Evolutionary conservation across 108 stramenopile genomes (phyloP).

Genomic region (Aurantiochytrium sp.): DNA sequence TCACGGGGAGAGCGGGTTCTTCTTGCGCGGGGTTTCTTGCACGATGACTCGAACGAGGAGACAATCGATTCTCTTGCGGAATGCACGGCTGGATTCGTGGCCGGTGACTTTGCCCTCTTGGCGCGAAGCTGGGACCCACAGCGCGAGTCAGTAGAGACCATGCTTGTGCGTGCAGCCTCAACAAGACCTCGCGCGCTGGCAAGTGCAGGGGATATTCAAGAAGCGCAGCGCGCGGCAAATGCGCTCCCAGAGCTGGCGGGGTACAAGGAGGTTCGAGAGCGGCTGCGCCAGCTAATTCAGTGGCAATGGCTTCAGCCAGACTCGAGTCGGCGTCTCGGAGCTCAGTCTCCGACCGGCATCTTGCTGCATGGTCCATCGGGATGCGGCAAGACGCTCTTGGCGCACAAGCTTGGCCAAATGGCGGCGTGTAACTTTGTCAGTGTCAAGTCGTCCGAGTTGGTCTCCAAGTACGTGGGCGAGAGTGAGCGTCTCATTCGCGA

Average conservation of each 20-base stretch:
- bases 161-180: background rate
- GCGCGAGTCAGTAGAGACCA: background rate
- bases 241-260: background rate
- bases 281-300: background rate
- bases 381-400: slow-evolving; percentile 96
- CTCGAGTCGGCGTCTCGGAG: slow-evolving; percentile 81
- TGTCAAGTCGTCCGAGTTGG: slow-evolving; percentile 95
- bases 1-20: background rate
- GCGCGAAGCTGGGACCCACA: background rate
- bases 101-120: background rate
- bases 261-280: background rate
- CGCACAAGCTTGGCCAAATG: slow-evolving; percentile 97
- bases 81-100: background rate
- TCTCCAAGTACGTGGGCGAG: slow-evolving; percentile 97
- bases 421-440: slow-evolving; percentile 98
- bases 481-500: slow-evolving; percentile 97
- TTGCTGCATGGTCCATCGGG: slow-evolving; percentile 98
- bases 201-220: background rate
- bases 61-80: background rate
- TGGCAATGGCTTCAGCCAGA: slow-evolving; percentile 69
- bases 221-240: background rate
- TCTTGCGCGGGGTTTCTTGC: background rate
- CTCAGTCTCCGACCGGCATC: slow-evolving; percentile 88
- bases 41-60: background rate
- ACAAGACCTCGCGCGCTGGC: background rate